phyloP scores from a whole-genome alignment of 148 eudicot species.

The Chenopodium album region DNA sequence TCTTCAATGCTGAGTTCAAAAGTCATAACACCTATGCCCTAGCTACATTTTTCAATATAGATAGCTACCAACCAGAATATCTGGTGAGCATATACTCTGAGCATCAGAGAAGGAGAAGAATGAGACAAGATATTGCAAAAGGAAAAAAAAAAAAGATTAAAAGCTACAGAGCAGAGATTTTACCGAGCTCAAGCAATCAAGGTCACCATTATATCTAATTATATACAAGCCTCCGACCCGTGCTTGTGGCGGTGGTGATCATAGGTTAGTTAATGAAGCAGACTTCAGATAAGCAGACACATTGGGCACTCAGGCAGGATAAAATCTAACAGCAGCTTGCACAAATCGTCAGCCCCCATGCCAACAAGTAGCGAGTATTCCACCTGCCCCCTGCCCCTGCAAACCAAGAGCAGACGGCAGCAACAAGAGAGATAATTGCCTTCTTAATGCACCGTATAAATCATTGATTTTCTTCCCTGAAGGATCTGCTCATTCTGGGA shows the following conservation, averaged over 20 bases:
- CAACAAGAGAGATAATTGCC: slow-evolving; percentile 14
- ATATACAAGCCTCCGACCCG: slow-evolving; percentile 32
- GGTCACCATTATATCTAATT: slow-evolving; percentile 24
- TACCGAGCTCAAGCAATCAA: slow-evolving; percentile 28
- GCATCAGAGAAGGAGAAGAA: slow-evolving; percentile 20
- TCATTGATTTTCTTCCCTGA: slow-evolving; percentile 19
- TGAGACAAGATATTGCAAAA: background rate
- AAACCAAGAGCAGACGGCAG: slow-evolving; percentile 8
- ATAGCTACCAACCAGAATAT: slow-evolving; percentile 21
- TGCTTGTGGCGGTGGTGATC: slow-evolving; percentile 17
- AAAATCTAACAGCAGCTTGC: background rate
- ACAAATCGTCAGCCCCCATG: background rate
- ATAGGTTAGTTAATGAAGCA: slow-evolving; percentile 23
- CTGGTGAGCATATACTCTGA: slow-evolving; percentile 13
- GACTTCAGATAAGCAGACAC: slow-evolving; percentile 16
- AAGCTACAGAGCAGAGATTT: slow-evolving; percentile 21
- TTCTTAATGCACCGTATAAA: slow-evolving; percentile 6
- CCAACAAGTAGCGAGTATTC: background rate
- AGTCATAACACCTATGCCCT: slow-evolving; percentile 24
- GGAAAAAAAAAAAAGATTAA: background rate
- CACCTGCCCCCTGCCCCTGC: slow-evolving; percentile 12
- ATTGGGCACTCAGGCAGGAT: background rate
- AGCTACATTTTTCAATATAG: slow-evolving; percentile 35
- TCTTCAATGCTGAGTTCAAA: slow-evolving; percentile 23
- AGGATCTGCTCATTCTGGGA: slow-evolving; percentile 20